These are phyloP conservation scores for Aspergillus spinulosporus DNA, from an alignment of 2,329 filamentous ascomycete genomes.

Conservation along the genomic window DNA sequence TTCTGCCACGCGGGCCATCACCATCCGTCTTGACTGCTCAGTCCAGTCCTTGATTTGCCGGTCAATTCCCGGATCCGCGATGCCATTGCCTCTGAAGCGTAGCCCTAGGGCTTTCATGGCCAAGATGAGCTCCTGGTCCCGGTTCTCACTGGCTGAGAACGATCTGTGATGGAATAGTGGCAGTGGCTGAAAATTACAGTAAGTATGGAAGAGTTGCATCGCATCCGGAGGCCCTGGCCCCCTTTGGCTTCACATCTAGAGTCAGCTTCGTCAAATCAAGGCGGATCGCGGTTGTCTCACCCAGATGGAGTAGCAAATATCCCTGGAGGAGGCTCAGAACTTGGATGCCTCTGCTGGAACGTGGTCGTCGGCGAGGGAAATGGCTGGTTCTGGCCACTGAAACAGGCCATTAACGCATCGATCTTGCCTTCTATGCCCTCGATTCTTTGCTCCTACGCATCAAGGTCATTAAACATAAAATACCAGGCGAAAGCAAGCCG, in stretches of 20 bases:
- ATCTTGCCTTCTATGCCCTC: slow-evolving; percentile 23
- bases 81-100: slow-evolving; percentile 27
- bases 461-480: neutral
- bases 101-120: slow-evolving; percentile 31
- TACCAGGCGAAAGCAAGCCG: slow-evolving; percentile 3
- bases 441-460: slow-evolving; percentile 11
- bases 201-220: slow-evolving; percentile 30
- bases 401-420: slow-evolving; percentile 21
- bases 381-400: slow-evolving; percentile 2
- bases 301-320: neutral
- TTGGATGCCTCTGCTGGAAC: slow-evolving; percentile 11
- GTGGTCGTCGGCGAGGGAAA: neutral
- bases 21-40: slow-evolving; percentile 23
- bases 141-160: slow-evolving; percentile 20
- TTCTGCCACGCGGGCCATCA: slow-evolving; percentile 30
- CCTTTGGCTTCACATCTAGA: neutral
- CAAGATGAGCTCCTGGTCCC: slow-evolving; percentile 31
- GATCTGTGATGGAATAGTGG: slow-evolving; percentile 28
- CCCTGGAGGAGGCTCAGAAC: neutral
- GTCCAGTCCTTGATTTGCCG: slow-evolving; percentile 22
- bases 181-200: slow-evolving; percentile 37
- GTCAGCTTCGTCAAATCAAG: neutral
- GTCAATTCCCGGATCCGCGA: slow-evolving; percentile 11
- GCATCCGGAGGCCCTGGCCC: slow-evolving; percentile 9
- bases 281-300: neutral